These are phyloP conservation scores for Penicillium dipodomyicola DNA, from an alignment of 495 filamentous ascomycete genomes.

Conservation along the genomic window DNA sequence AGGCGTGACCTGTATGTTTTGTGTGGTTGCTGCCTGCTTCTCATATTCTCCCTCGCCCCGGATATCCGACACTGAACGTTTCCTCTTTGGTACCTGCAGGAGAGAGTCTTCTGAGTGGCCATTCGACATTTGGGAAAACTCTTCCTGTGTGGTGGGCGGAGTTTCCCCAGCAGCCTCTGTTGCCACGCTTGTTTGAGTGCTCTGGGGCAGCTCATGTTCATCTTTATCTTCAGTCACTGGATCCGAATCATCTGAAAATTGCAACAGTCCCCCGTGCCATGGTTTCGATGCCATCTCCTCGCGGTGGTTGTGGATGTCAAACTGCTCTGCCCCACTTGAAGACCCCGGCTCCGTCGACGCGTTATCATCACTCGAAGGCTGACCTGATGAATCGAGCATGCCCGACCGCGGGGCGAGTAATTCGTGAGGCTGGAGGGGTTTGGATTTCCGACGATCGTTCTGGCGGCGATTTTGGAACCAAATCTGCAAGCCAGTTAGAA, in stretches of 20 bases:
- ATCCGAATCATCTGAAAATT: constrained; percentile 37
- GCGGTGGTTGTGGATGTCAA: constrained; percentile 23
- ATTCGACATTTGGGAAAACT: constrained; percentile 19
- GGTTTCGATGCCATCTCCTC: constrained; percentile 22
- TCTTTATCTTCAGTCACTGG: constrained; percentile 28
- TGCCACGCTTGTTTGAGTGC: constrained; percentile 41
- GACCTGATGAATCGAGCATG: constrained; percentile 49
- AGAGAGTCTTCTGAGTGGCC: constrained; percentile 22
- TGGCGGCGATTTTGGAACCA: constrained; percentile 99
- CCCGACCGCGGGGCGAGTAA: constrained; percentile 57
- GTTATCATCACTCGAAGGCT: constrained; percentile 48
- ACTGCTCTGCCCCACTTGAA: constrained; percentile 36
- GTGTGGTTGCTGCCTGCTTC: constrained; percentile 18
- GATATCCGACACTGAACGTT: constrained; percentile 38
- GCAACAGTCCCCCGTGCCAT: constrained; percentile 29
- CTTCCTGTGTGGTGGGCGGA: constrained; percentile 28
- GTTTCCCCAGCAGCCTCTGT: constrained; percentile 34
- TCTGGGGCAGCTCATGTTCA: constrained; percentile 26
- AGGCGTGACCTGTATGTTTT: constrained; percentile 20
- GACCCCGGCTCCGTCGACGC: constrained; percentile 34
- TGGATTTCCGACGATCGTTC: constrained; percentile 85
- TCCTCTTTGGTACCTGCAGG: constrained; percentile 34
- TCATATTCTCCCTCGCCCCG: constrained; percentile 15
- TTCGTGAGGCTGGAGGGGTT: constrained; percentile 81
- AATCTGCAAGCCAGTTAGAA: constrained; percentile 58